Percentiles rank a stretch among this genome's conserved stretches.
Conservation (phyloP, 2,329 filamentous ascomycete species). For the Macroventuria anomochaeta region DNA sequence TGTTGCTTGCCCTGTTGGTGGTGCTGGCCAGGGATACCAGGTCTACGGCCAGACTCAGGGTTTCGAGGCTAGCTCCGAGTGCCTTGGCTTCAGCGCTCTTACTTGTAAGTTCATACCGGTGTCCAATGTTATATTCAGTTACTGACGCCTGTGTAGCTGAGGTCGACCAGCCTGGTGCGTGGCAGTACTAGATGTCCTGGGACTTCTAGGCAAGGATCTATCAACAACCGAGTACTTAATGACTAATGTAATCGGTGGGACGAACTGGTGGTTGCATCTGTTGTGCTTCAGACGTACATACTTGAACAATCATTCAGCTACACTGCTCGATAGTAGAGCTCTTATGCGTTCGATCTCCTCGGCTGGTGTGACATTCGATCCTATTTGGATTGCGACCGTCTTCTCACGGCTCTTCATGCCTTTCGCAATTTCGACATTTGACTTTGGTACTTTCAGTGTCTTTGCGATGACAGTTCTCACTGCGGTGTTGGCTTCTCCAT, state of each 20-base stretch:
- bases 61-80: slow-evolving; percentile 30
- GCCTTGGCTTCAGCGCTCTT: slow-evolving; percentile 47
- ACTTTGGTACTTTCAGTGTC: slow-evolving; percentile 68
- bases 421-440: slow-evolving; percentile 66
- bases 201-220: slow-evolving; percentile 6
- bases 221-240: slow-evolving; percentile 5
- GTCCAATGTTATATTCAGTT: background rate
- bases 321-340: slow-evolving; percentile 30
- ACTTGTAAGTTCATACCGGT: slow-evolving; percentile 32
- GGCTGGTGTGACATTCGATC: slow-evolving; percentile 23
- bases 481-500: slow-evolving; percentile 73
- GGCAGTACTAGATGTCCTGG: slow-evolving; percentile 43
- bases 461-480: slow-evolving; percentile 68
- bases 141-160: slow-evolving; percentile 27
- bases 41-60: slow-evolving; percentile 40
- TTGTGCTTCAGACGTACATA: slow-evolving; percentile 10
- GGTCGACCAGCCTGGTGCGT: slow-evolving; percentile 37
- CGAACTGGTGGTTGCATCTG: background rate
- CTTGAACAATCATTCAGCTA: slow-evolving; percentile 15
- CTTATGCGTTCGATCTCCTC: slow-evolving; percentile 36
- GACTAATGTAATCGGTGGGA: slow-evolving; percentile 11
- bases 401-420: slow-evolving; percentile 71
- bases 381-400: slow-evolving; percentile 46
- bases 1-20: slow-evolving; percentile 41
- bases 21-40: slow-evolving; percentile 36